Evolutionary conservation across 2,329 filamentous ascomycete species (phyloP), one percentile per base, ranked within the genome.

Genomic region (Diaporthe longicolla): DNA sequence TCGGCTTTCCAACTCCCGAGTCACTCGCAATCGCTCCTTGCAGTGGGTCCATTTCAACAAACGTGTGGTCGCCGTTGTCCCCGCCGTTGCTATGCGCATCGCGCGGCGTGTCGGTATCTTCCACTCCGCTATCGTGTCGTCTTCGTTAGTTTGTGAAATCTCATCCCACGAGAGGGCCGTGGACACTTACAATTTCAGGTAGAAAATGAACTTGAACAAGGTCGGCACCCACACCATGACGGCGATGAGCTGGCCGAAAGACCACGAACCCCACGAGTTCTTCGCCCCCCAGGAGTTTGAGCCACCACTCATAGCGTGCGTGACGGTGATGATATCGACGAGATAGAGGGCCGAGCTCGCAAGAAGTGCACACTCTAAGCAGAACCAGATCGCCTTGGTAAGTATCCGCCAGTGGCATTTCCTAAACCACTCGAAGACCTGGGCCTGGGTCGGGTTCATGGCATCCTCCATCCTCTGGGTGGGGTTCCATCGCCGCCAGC

Each of bases 221-320:
- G 58, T 43, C 5, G 61, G 71, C 54, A 73, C 61, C 71, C 71
- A 73, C 17, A 73, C 61, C 50, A 69, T 58, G 37, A 73, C 71
- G 3, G 71, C 26, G 32, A 72, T 57, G 21, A 72, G 71, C 40
- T 72, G 71, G 4, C 71, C 71, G 24, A 72, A 72, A 15, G 71
- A 68, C 71, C 71, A 72, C 10, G 59, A 55, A 1, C 70, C 59
- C 70, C 50, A 68, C 6, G 58, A 63, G 24, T 63, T 45, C 19
- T 37, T 11, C n/a, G 37, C 37, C 0, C 37, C 58, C 37, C 58
- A 63, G 0, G 57, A 50, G 11, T 71, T 71, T 1, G 29, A 24
- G 24, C 70, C 70, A 11, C 48, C 59, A 3, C 32, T 72, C 70
- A 66, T 72, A 3, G 24, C 32, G 7, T 35, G 63, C 5, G 58